Evolutionary conservation across 2,329 filamentous ascomycete species (phyloP).

Genomic region (Trichoderma sp.): DNA sequence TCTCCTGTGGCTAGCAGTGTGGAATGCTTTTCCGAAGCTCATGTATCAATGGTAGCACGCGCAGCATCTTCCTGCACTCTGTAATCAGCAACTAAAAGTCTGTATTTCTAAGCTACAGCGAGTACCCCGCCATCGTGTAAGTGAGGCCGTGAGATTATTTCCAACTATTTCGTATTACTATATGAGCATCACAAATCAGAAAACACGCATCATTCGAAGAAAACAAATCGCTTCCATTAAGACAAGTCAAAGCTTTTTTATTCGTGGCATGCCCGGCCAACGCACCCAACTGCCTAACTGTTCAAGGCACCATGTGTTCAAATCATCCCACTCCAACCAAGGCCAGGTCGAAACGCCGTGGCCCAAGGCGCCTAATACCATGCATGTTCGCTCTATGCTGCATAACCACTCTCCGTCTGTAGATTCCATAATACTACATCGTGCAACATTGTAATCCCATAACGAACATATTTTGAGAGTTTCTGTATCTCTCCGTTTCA

Average conservation of each 20-base stretch:
- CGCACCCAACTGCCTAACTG: conserved; percentile 27
- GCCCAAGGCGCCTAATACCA: conserved; percentile 28
- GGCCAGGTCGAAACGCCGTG: conserved; percentile 19
- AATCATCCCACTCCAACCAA: conserved; percentile 24
- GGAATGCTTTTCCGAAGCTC: background rate
- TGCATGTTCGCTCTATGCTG: conserved; percentile 29
- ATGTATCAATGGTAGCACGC: background rate
- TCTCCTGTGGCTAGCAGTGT: background rate
- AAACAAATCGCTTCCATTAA: conserved; percentile 52
- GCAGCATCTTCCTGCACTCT: background rate
- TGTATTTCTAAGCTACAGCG: background rate
- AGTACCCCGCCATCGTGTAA: background rate
- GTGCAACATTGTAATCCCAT: conserved; percentile 37
- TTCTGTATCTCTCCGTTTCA: conserved; percentile 16
- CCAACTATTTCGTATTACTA: background rate
- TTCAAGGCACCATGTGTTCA: conserved; percentile 24
- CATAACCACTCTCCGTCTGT: conserved; percentile 27
- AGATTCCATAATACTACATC: conserved; percentile 28
- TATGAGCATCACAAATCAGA: background rate
- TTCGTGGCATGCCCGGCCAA: conserved; percentile 17
- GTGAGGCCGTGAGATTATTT: background rate
- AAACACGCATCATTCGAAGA: background rate
- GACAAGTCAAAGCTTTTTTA: conserved; percentile 51
- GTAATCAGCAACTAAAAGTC: background rate
- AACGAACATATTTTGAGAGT: conserved; percentile 28